These are phyloP conservation scores for Inga oerstediana DNA, from an alignment of 306 rosid species.

Conservation along the genomic window DNA sequence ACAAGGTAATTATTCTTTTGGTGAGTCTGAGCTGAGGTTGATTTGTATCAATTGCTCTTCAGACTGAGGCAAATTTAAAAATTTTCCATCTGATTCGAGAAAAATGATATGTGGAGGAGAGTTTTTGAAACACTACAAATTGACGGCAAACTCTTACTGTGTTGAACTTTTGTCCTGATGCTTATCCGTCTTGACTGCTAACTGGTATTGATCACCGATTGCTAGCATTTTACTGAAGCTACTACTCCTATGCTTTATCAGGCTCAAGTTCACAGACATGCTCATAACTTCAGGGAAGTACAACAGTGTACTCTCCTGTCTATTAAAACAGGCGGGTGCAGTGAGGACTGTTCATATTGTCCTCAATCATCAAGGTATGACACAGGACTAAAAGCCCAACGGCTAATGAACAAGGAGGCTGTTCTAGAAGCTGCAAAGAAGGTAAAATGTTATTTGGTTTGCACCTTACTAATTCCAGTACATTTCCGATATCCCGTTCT, in stretches of 20 bases:
- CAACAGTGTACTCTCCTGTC: constrained; percentile 97
- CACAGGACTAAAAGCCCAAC: constrained; percentile 81
- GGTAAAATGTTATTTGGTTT: constrained; percentile 46
- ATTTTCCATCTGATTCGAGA: neutral
- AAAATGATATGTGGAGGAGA: neutral
- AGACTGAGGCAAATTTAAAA: constrained; percentile 4
- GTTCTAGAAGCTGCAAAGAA: constrained; percentile 75
- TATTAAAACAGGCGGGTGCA: constrained; percentile 96
- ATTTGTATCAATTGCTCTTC: neutral
- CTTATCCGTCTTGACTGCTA: neutral
- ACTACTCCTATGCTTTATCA: constrained; percentile 31
- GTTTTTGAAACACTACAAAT: neutral
- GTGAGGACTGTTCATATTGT: constrained; percentile 97
- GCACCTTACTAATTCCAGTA: constrained; percentile 9
- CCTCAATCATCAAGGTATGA: constrained; percentile 93
- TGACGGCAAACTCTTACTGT: neutral
- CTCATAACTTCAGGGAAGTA: constrained; percentile 95
- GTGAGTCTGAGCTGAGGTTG: neutral
- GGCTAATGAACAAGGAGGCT: constrained; percentile 78
- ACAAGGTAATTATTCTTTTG: neutral
- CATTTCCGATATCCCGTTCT: constrained; percentile 1
- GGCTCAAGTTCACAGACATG: constrained; percentile 96
- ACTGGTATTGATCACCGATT: neutral
- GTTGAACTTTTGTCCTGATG: neutral
- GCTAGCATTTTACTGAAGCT: constrained; percentile 1